Percentiles rank a stretch among this genome's conserved stretches.
phyloP scores from a whole-genome alignment of 768 basidiomycete species.

The Boletus rex-veris region DNA sequence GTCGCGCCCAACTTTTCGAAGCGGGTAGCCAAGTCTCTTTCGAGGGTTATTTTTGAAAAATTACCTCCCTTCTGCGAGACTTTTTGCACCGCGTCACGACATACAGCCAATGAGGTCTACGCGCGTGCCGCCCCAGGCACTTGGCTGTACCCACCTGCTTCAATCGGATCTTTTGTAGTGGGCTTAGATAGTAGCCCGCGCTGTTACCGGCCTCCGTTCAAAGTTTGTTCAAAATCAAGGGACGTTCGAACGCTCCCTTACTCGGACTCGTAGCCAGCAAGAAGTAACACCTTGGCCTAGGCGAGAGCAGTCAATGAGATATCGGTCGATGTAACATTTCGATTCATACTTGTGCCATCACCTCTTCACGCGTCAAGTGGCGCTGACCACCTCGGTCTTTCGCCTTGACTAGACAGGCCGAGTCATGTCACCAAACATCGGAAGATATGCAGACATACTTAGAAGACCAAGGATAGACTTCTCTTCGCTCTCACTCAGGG shows the following conservation, averaged over 20 bases:
- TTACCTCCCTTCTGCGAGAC: too few species aligned
- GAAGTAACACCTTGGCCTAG: slow-evolving; percentile 37
- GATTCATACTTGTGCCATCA: slow-evolving; percentile 31
- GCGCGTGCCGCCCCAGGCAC: too few species aligned
- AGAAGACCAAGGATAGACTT: slow-evolving; percentile 39
- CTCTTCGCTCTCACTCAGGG: slow-evolving; percentile 29
- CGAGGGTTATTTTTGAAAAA: too few species aligned
- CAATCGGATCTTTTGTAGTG: too few species aligned
- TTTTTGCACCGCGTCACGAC: too few species aligned
- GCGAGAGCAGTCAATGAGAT: neutral
- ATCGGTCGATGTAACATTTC: neutral
- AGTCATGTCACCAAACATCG: neutral
- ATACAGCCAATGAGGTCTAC: too few species aligned
- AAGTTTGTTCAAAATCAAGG: too few species aligned
- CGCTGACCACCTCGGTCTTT: slow-evolving; percentile 29
- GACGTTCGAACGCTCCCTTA: slow-evolving; percentile 5
- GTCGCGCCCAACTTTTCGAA: too few species aligned
- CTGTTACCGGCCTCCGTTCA: too few species aligned
- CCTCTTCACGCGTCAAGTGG: slow-evolving; percentile 39
- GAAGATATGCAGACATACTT: slow-evolving; percentile 18
- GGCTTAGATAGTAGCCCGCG: too few species aligned
- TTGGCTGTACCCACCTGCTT: too few species aligned
- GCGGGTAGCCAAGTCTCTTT: too few species aligned
- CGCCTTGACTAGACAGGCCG: slow-evolving; percentile 33
- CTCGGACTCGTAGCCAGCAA: slow-evolving; percentile 42